Base-by-base conservation (phyloP, 768 basidiomycete genomes). In the Melanogaster broomeanus region DNA sequence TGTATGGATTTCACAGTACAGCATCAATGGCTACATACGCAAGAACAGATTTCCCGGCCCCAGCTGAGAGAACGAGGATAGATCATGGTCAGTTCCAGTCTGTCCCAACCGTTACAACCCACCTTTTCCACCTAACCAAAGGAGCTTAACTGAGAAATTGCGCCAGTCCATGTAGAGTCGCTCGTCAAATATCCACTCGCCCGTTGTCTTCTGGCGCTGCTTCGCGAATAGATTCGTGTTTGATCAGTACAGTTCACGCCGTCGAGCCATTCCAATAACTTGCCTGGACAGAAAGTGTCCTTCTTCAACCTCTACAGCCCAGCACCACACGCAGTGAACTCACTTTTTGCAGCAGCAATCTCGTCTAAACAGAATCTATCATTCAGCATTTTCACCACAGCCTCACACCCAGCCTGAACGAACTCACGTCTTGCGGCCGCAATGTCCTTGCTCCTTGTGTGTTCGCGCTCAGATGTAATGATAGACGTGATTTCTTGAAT, bases 71-170 rank as follows among this genome's bases (percentile, higher is more conserved):
- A 25, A 7, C 27, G 25, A 9, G 2, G 40, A 34, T 16, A 21
- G 19, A 33, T 33, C 22, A 15, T 15, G 6, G 8, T 8, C 4
- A 21, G 22, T 42, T 15, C 5, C 22, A 19, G 4, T 4, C 27
- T 6, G n/a, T n/a, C n/a, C n/a, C n/a, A n/a, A n/a, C n/a, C 5
- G 19, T 22, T 6, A 30, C 10, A 19, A 18, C 38, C 34, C 21
- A 34, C 37, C 42, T 12, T 51, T 56, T 1, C 57, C 53, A 28
- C 56, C 31, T 16, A 58, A 34, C 53, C 57, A 52, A 7, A 58
- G 22, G 24, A 51, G 55, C 6, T 19, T 12, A 5, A 3, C 35
- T 2, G 30, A 35, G 11, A 28, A 19, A 11, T 8, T 13, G 12
- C 54, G 24, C 50, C 50, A 45, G n/a, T 40, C 31, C 3, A 28